Evolutionary conservation across 768 basidiomycete species (phyloP).

Genomic region (Tephrocybe sp.): DNA sequence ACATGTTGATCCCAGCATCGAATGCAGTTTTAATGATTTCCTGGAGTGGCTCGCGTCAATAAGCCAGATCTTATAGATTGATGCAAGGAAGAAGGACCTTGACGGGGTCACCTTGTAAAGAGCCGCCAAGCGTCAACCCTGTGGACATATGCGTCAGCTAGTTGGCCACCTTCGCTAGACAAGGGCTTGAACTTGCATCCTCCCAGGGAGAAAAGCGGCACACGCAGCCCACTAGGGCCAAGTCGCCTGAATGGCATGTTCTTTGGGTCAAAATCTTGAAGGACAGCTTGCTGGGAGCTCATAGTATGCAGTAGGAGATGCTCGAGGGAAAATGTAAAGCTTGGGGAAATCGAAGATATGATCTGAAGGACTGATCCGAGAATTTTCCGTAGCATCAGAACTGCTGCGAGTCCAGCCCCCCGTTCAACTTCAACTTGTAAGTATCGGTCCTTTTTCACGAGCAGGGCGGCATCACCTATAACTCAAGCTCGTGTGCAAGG

Average conservation of each 20-base stretch:
- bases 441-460: no score
- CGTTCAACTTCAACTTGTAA: no score
- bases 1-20: conserved; percentile 75
- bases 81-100: conserved; percentile 35
- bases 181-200: conserved; percentile 41
- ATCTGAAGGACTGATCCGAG: no score
- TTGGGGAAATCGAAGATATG: no score
- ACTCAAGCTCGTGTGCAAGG: no score
- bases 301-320: background rate
- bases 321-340: no score
- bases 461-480: no score
- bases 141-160: background rate
- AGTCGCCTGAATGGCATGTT: conserved; percentile 58
- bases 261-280: conserved; percentile 44
- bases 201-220: conserved; percentile 67
- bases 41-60: conserved; percentile 25
- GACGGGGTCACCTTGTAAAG: conserved; percentile 67
- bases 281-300: conserved; percentile 10
- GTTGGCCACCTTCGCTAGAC: background rate
- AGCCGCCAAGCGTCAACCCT: conserved; percentile 63
- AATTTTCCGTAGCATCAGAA: no score
- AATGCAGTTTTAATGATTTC: conserved; percentile 79
- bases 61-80: background rate
- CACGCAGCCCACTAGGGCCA: conserved; percentile 59
- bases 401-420: no score